A percentile compares a stretch with the other conserved stretches of the same genome.
Evolutionary conservation across 306 rosid genomes (phyloP).

Genomic region (Castanopsis chinensis): DNA sequence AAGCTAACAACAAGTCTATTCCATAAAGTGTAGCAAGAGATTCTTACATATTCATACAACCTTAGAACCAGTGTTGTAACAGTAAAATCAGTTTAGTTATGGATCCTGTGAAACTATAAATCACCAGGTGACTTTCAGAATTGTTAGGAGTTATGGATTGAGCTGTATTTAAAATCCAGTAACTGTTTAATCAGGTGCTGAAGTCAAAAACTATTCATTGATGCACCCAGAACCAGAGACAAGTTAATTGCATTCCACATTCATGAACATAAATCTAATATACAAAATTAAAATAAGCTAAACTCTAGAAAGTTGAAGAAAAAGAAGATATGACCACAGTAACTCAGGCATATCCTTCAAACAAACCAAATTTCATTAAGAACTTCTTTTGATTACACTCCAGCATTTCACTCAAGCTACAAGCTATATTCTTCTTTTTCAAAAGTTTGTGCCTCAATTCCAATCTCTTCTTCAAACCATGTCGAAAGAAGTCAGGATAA

Average conservation of each 20-base stretch:
- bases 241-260: neutral
- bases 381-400: constrained; percentile 84
- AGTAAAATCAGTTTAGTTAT: neutral
- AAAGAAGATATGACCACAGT: constrained; percentile 23
- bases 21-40: neutral
- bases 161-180: neutral
- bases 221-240: neutral
- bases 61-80: neutral
- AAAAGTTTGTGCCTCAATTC: constrained; percentile 63
- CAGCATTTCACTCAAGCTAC: constrained; percentile 87
- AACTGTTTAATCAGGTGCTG: neutral
- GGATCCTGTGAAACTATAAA: too few relatives aligned
- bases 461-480: constrained; percentile 74
- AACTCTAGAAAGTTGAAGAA: constrained; percentile 8
- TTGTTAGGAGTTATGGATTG: neutral
- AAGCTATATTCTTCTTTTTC: constrained; percentile 43
- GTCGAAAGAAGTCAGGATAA: constrained; percentile 80
- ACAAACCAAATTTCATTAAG: constrained; percentile 61
- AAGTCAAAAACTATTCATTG: neutral
- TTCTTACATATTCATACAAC: neutral
- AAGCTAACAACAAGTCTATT: neutral
- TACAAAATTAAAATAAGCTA: constrained; percentile 16
- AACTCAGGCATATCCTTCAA: constrained; percentile 42
- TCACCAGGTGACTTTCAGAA: neutral
- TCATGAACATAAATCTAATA: neutral